Percentiles rank a stretch among this genome's conserved stretches.
Evolutionary conservation across 1,284 basidiomycete species (phyloP).

Genomic region (Rhodofomes roseus): DNA sequence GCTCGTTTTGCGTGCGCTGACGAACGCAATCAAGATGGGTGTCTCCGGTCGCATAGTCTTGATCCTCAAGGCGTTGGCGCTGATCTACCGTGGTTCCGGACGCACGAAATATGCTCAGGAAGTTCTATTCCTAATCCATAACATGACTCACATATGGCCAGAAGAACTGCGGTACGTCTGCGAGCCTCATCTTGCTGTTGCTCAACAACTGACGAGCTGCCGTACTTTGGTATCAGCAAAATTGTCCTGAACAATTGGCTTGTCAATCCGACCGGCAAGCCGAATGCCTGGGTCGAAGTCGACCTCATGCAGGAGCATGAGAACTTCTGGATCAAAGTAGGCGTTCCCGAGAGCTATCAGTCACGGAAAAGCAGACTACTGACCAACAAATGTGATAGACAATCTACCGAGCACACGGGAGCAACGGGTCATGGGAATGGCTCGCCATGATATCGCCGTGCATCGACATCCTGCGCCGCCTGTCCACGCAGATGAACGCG

Average conservation of each 20-base stretch:
- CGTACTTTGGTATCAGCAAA: too few species aligned
- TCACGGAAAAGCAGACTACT: too few species aligned
- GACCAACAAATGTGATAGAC: too few species aligned
- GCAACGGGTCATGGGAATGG: constrained; percentile 37
- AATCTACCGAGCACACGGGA: constrained; percentile 33
- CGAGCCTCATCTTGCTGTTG: constrained; percentile 6
- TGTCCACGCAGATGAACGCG: constrained; percentile 27
- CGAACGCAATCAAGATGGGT: constrained; percentile 32
- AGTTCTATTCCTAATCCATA: constrained; percentile 30
- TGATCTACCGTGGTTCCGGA: constrained; percentile 26
- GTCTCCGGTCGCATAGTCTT: constrained; percentile 31
- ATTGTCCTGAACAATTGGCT: constrained; percentile 37
- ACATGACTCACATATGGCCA: constrained; percentile 35
- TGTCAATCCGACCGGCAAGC: constrained; percentile 32
- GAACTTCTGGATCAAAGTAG: constrained; percentile 36
- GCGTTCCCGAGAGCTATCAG: not conserved
- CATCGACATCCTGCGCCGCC: constrained; percentile 29
- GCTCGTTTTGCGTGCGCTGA: constrained; percentile 33
- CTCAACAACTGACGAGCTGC: too few species aligned
- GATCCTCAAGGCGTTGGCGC: constrained; percentile 30
- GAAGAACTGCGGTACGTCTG: constrained; percentile 23
- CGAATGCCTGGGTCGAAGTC: constrained; percentile 28
- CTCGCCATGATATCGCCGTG: constrained; percentile 34
- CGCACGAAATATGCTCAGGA: constrained; percentile 38
- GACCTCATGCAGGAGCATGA: constrained; percentile 41